phyloP scores from a whole-genome alignment of 805 yeast genomes.

The Zygosaccharomyces kombuchaensis region DNA sequence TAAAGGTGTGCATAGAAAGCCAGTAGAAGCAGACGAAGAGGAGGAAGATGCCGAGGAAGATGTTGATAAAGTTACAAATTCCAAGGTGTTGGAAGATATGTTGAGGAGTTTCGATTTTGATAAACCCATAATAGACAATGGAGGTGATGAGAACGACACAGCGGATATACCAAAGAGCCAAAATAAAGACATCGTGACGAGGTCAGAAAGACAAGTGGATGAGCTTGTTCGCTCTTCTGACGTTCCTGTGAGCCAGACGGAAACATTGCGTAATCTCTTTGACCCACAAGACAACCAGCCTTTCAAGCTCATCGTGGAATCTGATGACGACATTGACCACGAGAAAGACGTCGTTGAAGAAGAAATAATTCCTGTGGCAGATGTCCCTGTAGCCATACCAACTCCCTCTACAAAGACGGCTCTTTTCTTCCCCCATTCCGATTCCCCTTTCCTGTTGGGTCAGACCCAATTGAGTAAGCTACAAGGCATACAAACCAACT shows the following conservation, averaged over 20 bases:
- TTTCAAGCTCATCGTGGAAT: conserved; percentile 42
- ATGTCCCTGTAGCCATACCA: conserved; percentile 4
- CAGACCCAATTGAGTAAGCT: conserved; percentile 73
- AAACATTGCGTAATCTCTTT: conserved; percentile 57
- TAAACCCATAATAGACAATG: conserved; percentile 45
- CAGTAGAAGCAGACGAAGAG: conserved; percentile 11
- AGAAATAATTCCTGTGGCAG: conserved; percentile 17
- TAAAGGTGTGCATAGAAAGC: conserved; percentile 13
- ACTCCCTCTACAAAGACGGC: conserved; percentile 33
- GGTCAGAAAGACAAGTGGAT: conserved; percentile 31
- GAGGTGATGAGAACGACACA: conserved; percentile 23
- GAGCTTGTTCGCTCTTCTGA: conserved; percentile 53
- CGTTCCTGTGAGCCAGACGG: conserved; percentile 44
- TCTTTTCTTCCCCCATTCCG: conserved; percentile 75
- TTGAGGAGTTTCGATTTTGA: conserved; percentile 50
- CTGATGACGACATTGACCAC: conserved; percentile 48
- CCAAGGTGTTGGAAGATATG: conserved; percentile 45
- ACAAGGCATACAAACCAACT: conserved; percentile 26
- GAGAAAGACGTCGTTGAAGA: conserved; percentile 22
- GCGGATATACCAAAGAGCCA: conserved; percentile 1
- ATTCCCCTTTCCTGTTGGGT: conserved; percentile 81
- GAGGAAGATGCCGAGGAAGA: conserved; percentile 35
- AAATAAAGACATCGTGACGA: background rate
- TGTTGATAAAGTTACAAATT: conserved; percentile 43
- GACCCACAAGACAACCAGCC: conserved; percentile 38